Conservation (phyloP, 2,329 filamentous ascomycete species). For the Microthyrium microscopicum region DNA sequence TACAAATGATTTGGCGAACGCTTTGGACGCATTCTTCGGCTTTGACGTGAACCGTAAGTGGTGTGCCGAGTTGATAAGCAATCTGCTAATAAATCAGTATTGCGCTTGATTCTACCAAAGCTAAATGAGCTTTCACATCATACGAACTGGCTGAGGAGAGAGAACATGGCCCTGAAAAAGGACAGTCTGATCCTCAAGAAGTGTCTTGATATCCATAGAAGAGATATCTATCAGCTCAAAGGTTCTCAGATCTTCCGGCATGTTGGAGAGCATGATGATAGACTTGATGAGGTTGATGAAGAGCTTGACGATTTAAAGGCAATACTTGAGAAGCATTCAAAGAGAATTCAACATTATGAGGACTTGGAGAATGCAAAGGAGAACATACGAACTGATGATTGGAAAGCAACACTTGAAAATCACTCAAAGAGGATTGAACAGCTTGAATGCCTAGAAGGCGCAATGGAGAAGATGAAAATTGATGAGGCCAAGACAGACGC, state of each 20-base stretch:
- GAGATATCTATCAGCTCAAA: neutral
- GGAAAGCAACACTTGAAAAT: neutral
- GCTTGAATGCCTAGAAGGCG: neutral
- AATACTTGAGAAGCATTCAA: neutral
- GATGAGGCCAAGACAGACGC: no score
- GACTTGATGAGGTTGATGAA: neutral
- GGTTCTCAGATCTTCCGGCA: neutral
- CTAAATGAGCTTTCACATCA: no score
- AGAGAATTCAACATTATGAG: neutral
- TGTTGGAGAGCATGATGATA: neutral
- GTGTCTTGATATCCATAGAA: neutral
- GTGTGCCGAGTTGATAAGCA: no score
- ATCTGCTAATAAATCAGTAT: no score
- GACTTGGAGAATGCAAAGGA: neutral
- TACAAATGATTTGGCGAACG: no score
- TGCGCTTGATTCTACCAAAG: no score
- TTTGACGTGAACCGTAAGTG: no score
- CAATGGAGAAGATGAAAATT: neutral
- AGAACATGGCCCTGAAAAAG: no score
- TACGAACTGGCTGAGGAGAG: no score
- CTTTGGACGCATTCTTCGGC: no score
- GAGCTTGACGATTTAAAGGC: neutral
- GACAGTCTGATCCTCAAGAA: neutral
- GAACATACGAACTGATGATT: neutral
- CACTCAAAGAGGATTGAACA: slow-evolving; percentile 1